These are phyloP conservation scores for Austroboletus festivus DNA, from an alignment of 768 basidiomycete genomes.

Conservation along the genomic window DNA sequence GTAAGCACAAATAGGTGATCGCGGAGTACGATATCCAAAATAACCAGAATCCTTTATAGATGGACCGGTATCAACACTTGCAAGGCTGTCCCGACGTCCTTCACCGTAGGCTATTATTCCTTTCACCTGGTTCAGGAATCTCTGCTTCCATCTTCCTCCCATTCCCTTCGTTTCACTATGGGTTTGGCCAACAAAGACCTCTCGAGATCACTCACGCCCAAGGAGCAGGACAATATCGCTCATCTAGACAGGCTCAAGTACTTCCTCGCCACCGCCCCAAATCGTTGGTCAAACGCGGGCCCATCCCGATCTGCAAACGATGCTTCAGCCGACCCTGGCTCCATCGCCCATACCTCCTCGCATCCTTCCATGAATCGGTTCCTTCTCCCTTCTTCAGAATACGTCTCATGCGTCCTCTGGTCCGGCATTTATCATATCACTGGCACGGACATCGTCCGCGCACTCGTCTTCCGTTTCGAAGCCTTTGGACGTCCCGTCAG, in stretches of 20 bases:
- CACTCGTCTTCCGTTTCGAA: constrained; percentile 91
- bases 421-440: constrained; percentile 90
- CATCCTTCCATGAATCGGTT: constrained; percentile 86
- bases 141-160: constrained; percentile 5
- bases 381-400: constrained; percentile 81
- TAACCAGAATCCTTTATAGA: constrained; percentile 27
- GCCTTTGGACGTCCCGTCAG: constrained; percentile 87
- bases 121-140: constrained; percentile 5
- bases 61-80: constrained; percentile 15
- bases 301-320: constrained; percentile 28
- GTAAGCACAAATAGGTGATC: constrained; percentile 23
- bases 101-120: constrained; percentile 11
- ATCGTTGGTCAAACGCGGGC: constrained; percentile 53
- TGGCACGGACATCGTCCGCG: constrained; percentile 94
- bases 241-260: constrained; percentile 82
- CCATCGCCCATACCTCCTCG: constrained; percentile 44
- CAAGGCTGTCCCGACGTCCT: constrained; percentile 14
- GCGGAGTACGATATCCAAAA: constrained; percentile 22
- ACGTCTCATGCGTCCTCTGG: constrained; percentile 91
- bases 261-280: constrained; percentile 84
- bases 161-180: constrained; percentile 20
- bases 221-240: constrained; percentile 69
- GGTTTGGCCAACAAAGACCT: constrained; percentile 28
- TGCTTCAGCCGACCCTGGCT: constrained; percentile 13
- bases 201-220: constrained; percentile 50